Evolutionary conservation across 2,329 filamentous ascomycete genomes (phyloP).

Genomic region (Epichloe amarillans): DNA sequence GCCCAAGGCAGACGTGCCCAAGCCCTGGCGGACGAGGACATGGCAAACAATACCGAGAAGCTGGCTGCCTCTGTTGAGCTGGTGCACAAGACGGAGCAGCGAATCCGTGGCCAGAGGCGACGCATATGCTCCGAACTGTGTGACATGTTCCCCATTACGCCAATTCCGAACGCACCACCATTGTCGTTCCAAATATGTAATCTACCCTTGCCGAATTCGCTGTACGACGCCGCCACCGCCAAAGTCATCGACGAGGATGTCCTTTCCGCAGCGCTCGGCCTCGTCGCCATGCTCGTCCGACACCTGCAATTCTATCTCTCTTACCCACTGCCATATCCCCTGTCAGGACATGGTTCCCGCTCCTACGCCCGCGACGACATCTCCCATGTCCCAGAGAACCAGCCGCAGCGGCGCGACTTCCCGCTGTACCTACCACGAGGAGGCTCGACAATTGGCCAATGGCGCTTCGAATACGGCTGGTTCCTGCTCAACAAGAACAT

Average conservation of each 20-base stretch:
- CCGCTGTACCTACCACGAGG: conserved; percentile 58
- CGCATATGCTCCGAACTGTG: conserved; percentile 77
- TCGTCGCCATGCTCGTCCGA: conserved; percentile 62
- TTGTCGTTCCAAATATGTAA: conserved; percentile 76
- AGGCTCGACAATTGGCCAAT: conserved; percentile 56
- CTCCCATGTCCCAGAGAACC: conserved; percentile 36
- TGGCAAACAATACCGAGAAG: conserved; percentile 46
- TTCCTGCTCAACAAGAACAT: conserved; percentile 97
- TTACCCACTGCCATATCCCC: conserved; percentile 66
- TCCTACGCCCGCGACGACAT: conserved; percentile 69
- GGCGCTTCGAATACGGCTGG: conserved; percentile 90
- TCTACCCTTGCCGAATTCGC: conserved; percentile 66
- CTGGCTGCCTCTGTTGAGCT: conserved; percentile 42
- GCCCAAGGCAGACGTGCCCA: conserved; percentile 46
- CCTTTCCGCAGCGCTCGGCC: conserved; percentile 69
- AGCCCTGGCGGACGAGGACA: conserved; percentile 42
- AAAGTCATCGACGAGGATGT: conserved; percentile 48
- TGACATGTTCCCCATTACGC: conserved; percentile 68
- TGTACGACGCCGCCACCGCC: conserved; percentile 43
- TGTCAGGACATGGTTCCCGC: conserved; percentile 59
- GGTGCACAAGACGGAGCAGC: conserved; percentile 43
- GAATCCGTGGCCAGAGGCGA: conserved; percentile 72
- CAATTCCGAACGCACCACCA: conserved; percentile 39
- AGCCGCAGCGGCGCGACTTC: conserved; percentile 50
- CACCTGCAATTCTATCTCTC: conserved; percentile 72